Percentiles rank a stretch among this genome's conserved stretches.
These are phyloP conservation scores for Kandelia obovata DNA, from an alignment of 345 rosid species.

Conservation along the genomic window DNA sequence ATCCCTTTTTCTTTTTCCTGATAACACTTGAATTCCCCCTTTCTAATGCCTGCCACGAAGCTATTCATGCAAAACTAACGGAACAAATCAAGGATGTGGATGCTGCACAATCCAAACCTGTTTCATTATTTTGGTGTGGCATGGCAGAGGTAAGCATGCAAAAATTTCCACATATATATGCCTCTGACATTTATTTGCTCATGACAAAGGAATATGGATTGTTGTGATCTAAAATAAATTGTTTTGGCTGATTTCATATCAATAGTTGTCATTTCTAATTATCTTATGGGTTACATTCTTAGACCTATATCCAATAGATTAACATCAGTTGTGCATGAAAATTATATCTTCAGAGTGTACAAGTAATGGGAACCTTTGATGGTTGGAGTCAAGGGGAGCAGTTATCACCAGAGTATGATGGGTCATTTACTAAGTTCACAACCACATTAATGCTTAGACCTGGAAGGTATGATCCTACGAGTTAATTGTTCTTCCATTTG, in stretches of 20 bases:
- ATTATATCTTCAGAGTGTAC: slow-evolving; percentile 49
- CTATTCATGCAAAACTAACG: slow-evolving; percentile 52
- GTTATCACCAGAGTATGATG: slow-evolving; percentile 74
- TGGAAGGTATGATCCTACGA: slow-evolving; percentile 51
- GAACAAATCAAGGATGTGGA: slow-evolving; percentile 69
- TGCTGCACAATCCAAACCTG: slow-evolving; percentile 62
- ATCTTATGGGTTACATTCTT: no score
- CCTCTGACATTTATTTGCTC: not conserved
- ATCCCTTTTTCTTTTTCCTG: slow-evolving; percentile 1
- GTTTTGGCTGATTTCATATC: no score
- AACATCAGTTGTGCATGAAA: not conserved
- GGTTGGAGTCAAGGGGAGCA: slow-evolving; percentile 90
- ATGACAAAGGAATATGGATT: no score
- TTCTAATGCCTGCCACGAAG: slow-evolving; percentile 28
- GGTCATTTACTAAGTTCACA: slow-evolving; percentile 63
- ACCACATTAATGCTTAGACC: slow-evolving; percentile 72
- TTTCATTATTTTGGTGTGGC: slow-evolving; percentile 70
- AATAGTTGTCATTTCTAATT: no score
- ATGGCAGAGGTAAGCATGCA: slow-evolving; percentile 74
- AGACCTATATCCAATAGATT: not conserved
- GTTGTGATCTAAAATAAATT: no score
- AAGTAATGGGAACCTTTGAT: slow-evolving; percentile 88
- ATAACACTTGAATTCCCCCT: slow-evolving; percentile 4
- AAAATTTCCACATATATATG: not conserved
- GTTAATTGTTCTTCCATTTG: not conserved